Percentiles rank a stretch among this genome's conserved stretches.
Evolutionary conservation across 164 flowering plant genomes (phyloP).

Genomic region (Vitis vinifera): ASM3070453v1 NC_081823.1:2333001-2333500

Average conservation of each 20-base stretch:
- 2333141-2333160: conserved; percentile 13
- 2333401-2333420: too few species aligned
- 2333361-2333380: too few species aligned
- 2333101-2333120: conserved; percentile 8
- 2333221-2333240: conserved; percentile 5
- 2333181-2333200: background rate
- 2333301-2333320: too few species aligned
- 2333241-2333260: background rate
- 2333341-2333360: too few species aligned
- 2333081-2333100: conserved; percentile 5
- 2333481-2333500: too few species aligned
- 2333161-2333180: conserved; percentile 8
- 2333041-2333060: background rate
- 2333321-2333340: too few species aligned
- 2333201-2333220: conserved; percentile 12
- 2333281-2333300: too few species aligned
- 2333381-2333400: too few species aligned
- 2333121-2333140: conserved; percentile 3
- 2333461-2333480: too few species aligned
- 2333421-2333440: too few species aligned
- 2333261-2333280: background rate
- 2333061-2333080: conserved; percentile 12
- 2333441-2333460: too few species aligned
- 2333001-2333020: conserved; percentile 32
- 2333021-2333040: background rate